These are phyloP conservation scores for Myxozyma geophila DNA, from an alignment of 805 yeast genomes.

Conservation along the genomic window DNA sequence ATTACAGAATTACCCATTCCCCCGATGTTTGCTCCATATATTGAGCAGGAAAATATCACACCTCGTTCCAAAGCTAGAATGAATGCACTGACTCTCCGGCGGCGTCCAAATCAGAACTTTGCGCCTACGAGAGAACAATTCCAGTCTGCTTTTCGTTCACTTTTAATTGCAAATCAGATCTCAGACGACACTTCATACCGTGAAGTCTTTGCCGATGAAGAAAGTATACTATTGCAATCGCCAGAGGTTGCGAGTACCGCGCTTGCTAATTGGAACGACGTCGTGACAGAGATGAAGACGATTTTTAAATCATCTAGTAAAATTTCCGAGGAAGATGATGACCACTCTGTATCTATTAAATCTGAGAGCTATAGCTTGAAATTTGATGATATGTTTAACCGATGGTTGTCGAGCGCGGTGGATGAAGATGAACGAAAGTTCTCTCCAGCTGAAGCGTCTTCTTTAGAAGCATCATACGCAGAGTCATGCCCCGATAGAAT, in stretches of 20 bases:
- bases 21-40: not conserved
- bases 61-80: conserved; percentile 2
- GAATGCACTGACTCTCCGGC: conserved; percentile 7
- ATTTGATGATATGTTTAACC: not conserved
- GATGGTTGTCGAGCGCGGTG: not conserved
- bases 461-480: too few relatives aligned
- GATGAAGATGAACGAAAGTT: not conserved
- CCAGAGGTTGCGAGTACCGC: conserved; percentile 1
- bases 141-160: conserved; percentile 4
- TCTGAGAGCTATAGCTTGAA: not conserved
- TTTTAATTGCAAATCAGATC: not conserved
- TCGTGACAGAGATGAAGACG: not conserved
- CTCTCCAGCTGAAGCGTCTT: too few relatives aligned
- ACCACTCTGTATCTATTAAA: not conserved
- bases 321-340: not conserved
- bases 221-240: conserved; percentile 1
- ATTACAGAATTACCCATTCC: not conserved
- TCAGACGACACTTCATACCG: not conserved
- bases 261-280: conserved; percentile 8
- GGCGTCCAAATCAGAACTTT: conserved; percentile 4
- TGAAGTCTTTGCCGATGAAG: conserved; percentile 2
- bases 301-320: not conserved
- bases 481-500: too few relatives aligned
- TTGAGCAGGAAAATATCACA: conserved; percentile 8
- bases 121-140: conserved; percentile 10